Percentiles rank a stretch among this genome's conserved stretches.
Conservation (phyloP, 176 grass and related monocot genomes). For the Neostapfia colusana region DNA sequence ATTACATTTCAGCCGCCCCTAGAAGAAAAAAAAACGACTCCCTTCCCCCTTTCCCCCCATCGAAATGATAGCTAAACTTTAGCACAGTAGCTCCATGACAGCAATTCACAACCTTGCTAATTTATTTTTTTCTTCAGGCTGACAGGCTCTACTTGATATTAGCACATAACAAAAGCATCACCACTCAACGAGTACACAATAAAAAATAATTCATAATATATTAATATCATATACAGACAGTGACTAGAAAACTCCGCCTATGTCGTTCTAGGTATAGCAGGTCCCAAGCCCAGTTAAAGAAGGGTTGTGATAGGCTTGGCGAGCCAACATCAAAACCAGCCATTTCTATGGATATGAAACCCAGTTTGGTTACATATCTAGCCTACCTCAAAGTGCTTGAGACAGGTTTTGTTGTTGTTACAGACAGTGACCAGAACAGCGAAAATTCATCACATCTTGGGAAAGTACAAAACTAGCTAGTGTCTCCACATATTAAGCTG, state of each 20-base stretch:
- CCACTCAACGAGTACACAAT: not conserved
- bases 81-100: conserved; percentile 13
- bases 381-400: no score
- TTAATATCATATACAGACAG: conserved; percentile 6
- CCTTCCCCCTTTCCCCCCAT: not conserved
- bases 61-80: conserved; percentile 15
- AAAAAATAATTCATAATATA: not conserved
- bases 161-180: not conserved
- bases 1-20: not conserved
- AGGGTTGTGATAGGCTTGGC: no score
- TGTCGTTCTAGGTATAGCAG: no score
- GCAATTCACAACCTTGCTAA: not conserved
- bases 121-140: not conserved
- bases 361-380: no score
- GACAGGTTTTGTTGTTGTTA: no score
- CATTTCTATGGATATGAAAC: no score
- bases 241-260: no score
- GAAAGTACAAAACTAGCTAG: not conserved
- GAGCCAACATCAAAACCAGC: no score
- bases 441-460: not conserved
- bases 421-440: not conserved
- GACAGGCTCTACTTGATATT: not conserved
- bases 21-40: not conserved
- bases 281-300: no score
- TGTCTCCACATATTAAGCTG: not conserved